phyloP scores from a whole-genome alignment of 2,329 filamentous ascomycete species.

The Leptographium radiaticola region DNA sequence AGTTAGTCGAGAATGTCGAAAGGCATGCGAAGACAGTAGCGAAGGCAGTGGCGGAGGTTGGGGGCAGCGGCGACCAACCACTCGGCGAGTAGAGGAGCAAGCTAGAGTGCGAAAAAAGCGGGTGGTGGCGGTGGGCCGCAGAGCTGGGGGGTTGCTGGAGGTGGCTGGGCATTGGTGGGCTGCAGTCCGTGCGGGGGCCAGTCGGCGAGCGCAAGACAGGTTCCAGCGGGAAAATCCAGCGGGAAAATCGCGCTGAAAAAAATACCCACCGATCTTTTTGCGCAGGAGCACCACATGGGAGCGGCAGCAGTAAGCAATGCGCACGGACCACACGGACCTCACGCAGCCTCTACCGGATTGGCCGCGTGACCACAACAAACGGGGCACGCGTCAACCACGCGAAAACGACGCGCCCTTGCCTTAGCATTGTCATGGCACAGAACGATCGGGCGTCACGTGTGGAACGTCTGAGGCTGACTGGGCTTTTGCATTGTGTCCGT shows the following conservation, averaged over 20 bases:
- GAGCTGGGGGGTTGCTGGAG: neutral
- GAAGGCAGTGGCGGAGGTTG: neutral
- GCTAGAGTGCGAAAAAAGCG: neutral
- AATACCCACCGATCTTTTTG: neutral
- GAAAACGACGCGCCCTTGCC: constrained; percentile 12
- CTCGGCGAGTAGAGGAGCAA: neutral
- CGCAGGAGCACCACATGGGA: neutral
- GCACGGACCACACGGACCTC: no score
- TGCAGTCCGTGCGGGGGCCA: neutral
- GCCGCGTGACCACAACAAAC: constrained; percentile 5
- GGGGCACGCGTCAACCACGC: constrained; percentile 10
- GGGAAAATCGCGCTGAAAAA: neutral
- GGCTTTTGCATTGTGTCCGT: no score
- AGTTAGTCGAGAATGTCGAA: neutral
- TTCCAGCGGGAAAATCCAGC: neutral
- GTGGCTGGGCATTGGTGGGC: neutral
- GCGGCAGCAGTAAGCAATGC: neutral
- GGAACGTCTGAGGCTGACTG: no score
- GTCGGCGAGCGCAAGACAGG: no score
- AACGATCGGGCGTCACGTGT: no score
- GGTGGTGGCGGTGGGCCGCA: neutral
- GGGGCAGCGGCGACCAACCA: neutral
- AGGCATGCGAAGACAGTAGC: neutral
- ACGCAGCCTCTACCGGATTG: constrained; percentile 1
- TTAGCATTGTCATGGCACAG: neutral